Percentiles rank a stretch among this genome's conserved stretches.
These are phyloP conservation scores for Scytalidium lignicola DNA, from an alignment of 2,329 filamentous ascomycete species.

Conservation along the genomic window DNA sequence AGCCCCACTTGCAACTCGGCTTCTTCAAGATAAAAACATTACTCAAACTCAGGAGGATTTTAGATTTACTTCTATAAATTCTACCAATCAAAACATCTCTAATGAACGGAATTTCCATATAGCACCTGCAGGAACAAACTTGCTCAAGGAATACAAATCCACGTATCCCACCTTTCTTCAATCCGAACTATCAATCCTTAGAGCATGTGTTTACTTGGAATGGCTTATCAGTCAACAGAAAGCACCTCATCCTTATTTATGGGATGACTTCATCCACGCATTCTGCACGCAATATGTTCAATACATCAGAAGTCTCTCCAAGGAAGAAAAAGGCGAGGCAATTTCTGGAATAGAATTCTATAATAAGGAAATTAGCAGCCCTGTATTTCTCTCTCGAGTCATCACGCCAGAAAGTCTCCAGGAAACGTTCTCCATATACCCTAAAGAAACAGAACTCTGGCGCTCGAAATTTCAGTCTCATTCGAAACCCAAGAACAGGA, in stretches of 20 bases:
- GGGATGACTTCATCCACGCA: conserved; percentile 46
- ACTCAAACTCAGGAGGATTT: too few relatives aligned
- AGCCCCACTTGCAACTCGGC: too few relatives aligned
- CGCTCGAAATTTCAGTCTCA: background rate
- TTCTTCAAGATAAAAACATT: too few relatives aligned
- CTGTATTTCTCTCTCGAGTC: conserved; percentile 17
- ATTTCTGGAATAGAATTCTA: conserved; percentile 38
- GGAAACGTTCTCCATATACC: conserved; percentile 12
- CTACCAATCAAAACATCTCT: too few relatives aligned
- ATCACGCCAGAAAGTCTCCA: conserved; percentile 15
- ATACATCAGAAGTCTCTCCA: conserved; percentile 31
- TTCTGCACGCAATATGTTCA: conserved; percentile 37
- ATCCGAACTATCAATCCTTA: conserved; percentile 36
- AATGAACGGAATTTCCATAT: too few relatives aligned
- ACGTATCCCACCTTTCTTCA: conserved; percentile 41
- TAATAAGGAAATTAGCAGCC: conserved; percentile 19
- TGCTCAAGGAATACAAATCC: conserved; percentile 33
- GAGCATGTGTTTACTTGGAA: conserved; percentile 39
- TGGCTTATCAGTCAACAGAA: conserved; percentile 29
- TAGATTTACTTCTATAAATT: too few relatives aligned
- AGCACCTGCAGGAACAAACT: background rate
- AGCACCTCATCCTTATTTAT: conserved; percentile 37
- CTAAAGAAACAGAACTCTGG: background rate
- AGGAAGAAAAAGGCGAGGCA: conserved; percentile 22
- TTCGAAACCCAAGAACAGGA: background rate